Conservation (phyloP, 805 yeast genomes). For the Candida maesae region DNA sequence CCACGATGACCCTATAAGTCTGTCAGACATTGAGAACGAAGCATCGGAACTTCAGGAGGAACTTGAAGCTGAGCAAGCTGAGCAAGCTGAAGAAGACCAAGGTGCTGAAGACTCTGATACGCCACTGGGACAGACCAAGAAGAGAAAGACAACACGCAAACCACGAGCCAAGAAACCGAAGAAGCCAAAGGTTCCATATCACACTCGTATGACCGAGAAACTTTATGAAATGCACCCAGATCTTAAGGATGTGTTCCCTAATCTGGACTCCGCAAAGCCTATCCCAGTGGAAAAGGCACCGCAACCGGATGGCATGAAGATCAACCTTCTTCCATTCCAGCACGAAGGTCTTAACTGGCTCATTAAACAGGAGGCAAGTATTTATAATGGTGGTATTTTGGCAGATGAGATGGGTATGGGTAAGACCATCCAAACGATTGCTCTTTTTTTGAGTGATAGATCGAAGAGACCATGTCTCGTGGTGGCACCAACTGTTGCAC, state of each 20-base stretch:
- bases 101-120: slow-evolving; percentile 25
- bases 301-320: slow-evolving; percentile 78
- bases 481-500: slow-evolving; percentile 97
- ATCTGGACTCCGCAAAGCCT: slow-evolving; percentile 44
- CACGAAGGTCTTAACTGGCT: slow-evolving; percentile 93
- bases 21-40: slow-evolving; percentile 15
- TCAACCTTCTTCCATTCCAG: slow-evolving; percentile 83
- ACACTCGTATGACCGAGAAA: slow-evolving; percentile 62
- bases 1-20: slow-evolving; percentile 16
- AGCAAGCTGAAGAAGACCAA: slow-evolving; percentile 16
- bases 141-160: slow-evolving; percentile 17
- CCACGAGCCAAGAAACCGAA: slow-evolving; percentile 26
- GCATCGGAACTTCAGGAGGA: slow-evolving; percentile 16
- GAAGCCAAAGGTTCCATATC: slow-evolving; percentile 59
- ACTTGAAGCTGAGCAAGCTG: no score
- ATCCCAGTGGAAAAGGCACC: slow-evolving; percentile 52
- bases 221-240: slow-evolving; percentile 78
- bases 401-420: slow-evolving; percentile 99
- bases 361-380: slow-evolving; percentile 70
- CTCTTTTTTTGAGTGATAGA: slow-evolving; percentile 69
- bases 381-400: slow-evolving; percentile 82
- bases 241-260: slow-evolving; percentile 65
- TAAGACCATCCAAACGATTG: slow-evolving; percentile 94
- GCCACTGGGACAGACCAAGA: slow-evolving; percentile 26
- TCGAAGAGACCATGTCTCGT: slow-evolving; percentile 75